Percentiles rank a stretch among this genome's conserved stretches.
Evolutionary conservation across 495 filamentous ascomycete genomes (phyloP).

Genomic region (Daldinia vernicosa): DNA sequence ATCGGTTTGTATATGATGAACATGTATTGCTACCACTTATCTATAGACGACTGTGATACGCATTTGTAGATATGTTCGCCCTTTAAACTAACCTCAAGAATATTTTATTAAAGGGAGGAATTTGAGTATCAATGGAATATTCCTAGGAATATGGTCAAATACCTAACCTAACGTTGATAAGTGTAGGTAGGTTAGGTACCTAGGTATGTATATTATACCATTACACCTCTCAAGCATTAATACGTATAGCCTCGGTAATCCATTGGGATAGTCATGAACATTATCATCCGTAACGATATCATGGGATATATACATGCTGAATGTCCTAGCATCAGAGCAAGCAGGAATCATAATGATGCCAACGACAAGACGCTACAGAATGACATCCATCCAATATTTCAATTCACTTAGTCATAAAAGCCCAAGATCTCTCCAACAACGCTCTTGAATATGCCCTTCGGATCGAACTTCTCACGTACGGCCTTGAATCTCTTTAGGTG

Average conservation of each 20-base stretch:
- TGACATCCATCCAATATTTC: background rate
- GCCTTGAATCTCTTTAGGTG: conserved; percentile 57
- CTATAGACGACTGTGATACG: background rate
- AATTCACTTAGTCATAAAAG: conserved; percentile 43
- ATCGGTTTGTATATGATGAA: background rate
- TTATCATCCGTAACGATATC: background rate
- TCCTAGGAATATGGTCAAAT: background rate
- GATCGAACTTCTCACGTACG: conserved; percentile 56
- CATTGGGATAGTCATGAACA: background rate
- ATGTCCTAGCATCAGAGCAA: background rate
- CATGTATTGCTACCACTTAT: background rate
- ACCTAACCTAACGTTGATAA: background rate
- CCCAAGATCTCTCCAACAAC: conserved; percentile 59
- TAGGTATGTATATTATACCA: too few species aligned
- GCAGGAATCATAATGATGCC: background rate
- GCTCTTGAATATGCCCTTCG: conserved; percentile 56
- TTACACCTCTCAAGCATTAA: background rate
- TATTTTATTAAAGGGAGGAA: background rate
- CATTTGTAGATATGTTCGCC: background rate
- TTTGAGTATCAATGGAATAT: background rate
- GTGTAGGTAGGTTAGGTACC: too few species aligned
- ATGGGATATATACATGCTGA: background rate
- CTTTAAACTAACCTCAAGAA: background rate
- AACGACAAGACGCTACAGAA: background rate
- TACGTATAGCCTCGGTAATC: background rate